Conservation (phyloP, 352 stramenopile genomes). For the Phytophthora rubi region DNA sequence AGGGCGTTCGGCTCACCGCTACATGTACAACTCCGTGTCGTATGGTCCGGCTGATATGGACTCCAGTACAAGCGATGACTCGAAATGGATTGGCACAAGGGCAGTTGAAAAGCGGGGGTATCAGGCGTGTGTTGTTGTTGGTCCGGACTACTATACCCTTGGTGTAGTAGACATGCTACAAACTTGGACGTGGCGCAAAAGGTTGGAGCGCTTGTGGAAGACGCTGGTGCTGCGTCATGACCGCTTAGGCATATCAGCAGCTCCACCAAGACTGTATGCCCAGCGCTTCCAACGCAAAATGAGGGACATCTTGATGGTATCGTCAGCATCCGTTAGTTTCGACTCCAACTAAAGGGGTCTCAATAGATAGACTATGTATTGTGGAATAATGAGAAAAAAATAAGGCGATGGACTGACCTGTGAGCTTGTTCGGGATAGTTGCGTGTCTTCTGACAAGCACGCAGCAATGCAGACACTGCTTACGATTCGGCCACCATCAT, state of each 20-base stretch:
- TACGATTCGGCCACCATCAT: constrained; percentile 77
- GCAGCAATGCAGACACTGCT: constrained; percentile 5
- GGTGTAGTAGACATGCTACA: constrained; percentile 92
- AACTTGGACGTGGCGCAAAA: constrained; percentile 87
- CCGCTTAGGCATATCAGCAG: constrained; percentile 76
- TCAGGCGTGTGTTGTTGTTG: constrained; percentile 76
- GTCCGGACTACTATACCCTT: constrained; percentile 88
- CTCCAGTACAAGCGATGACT: constrained; percentile 35
- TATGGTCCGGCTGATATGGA: constrained; percentile 34
- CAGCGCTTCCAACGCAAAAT: constrained; percentile 86
- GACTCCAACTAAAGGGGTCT: constrained; percentile 32
- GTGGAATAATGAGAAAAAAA: constrained; percentile 23
- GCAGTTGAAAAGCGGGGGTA: constrained; percentile 72
- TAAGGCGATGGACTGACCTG: constrained; percentile 6
- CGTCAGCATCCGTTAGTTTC: constrained; percentile 57
- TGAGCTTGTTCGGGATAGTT: background rate
- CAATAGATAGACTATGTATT: constrained; percentile 40
- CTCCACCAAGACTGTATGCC: constrained; percentile 74
- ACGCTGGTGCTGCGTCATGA: constrained; percentile 77
- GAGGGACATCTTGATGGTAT: constrained; percentile 86
- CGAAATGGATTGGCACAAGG: constrained; percentile 64
- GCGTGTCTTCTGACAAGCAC: background rate
- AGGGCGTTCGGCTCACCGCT: constrained; percentile 32
- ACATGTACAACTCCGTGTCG: constrained; percentile 52
- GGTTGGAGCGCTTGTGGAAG: constrained; percentile 87